These are phyloP conservation scores for Phytophthora constricta DNA, from an alignment of 352 stramenopile genomes.

Conservation along the genomic window DNA sequence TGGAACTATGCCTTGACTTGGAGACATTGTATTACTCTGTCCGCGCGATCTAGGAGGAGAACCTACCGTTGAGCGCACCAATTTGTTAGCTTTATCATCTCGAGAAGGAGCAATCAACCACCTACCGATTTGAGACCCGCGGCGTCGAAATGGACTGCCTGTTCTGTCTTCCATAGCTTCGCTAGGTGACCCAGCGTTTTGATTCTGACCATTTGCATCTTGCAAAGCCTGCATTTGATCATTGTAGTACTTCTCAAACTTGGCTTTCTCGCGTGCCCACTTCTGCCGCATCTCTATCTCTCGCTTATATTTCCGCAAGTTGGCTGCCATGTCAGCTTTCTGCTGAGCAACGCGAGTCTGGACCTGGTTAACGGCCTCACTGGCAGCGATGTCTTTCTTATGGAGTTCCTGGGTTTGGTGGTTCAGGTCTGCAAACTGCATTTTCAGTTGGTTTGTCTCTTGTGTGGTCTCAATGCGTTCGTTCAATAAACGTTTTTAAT, in stretches of 20 bases:
- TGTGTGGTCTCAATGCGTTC: conserved; percentile 61
- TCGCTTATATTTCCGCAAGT: conserved; percentile 64
- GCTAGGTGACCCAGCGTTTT: neutral
- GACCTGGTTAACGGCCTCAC: conserved; percentile 74
- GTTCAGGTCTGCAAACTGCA: conserved; percentile 58
- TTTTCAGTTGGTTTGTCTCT: conserved; percentile 72
- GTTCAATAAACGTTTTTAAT: conserved; percentile 76
- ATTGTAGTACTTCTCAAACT: conserved; percentile 89
- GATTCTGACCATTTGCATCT: conserved; percentile 15
- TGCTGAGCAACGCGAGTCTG: conserved; percentile 71
- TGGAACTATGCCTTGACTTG: conserved; percentile 32
- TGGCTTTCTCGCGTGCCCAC: conserved; percentile 80
- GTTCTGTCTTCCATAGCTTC: neutral
- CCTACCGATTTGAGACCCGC: conserved; percentile 20
- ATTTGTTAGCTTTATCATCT: neutral
- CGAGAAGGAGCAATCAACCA: neutral
- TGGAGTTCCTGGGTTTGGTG: conserved; percentile 80
- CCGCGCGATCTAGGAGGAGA: conserved; percentile 20
- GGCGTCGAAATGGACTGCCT: conserved; percentile 6
- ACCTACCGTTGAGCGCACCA: neutral
- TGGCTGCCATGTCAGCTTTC: conserved; percentile 71
- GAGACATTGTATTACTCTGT: conserved; percentile 7
- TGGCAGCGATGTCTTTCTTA: conserved; percentile 77
- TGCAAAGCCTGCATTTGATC: conserved; percentile 60
- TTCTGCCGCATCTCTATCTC: conserved; percentile 78